Evolutionary conservation across 495 filamentous ascomycete species (phyloP).

Genomic region (Ramalina intermedia): DNA sequence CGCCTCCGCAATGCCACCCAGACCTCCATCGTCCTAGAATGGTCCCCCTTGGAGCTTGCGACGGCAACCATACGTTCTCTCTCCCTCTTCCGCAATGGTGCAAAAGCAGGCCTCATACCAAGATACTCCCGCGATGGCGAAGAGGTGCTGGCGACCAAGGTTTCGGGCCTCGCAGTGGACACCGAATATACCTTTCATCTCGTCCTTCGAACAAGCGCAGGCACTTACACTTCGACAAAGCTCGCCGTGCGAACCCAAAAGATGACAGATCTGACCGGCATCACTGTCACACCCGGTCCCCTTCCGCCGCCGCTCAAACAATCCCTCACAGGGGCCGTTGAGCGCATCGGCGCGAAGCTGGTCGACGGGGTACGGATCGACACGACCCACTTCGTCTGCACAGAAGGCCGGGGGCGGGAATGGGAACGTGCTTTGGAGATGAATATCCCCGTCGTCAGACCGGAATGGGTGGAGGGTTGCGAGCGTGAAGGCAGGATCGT

Average conservation of each 20-base stretch:
- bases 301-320: slow-evolving; percentile 64
- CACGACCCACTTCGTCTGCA: slow-evolving; percentile 96
- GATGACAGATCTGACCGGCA: slow-evolving; percentile 94
- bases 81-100: slow-evolving; percentile 84
- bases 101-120: slow-evolving; percentile 89
- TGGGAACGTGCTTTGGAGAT: slow-evolving; percentile 97
- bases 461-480: slow-evolving; percentile 93
- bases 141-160: slow-evolving; percentile 85
- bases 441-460: slow-evolving; percentile 96
- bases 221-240: slow-evolving; percentile 69
- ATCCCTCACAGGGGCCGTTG: slow-evolving; percentile 54
- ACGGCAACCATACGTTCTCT: slow-evolving; percentile 81
- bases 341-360: slow-evolving; percentile 84
- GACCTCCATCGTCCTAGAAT: slow-evolving; percentile 92
- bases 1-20: slow-evolving; percentile 93
- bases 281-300: slow-evolving; percentile 86
- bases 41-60: slow-evolving; percentile 87
- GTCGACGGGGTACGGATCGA: slow-evolving; percentile 88
- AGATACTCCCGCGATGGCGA: slow-evolving; percentile 36
- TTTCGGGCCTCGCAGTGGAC: slow-evolving; percentile 89
- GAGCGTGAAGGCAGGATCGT: slow-evolving; percentile 87
- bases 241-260: slow-evolving; percentile 85
- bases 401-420: slow-evolving; percentile 73
- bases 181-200: slow-evolving; percentile 93
- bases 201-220: slow-evolving; percentile 79